These are phyloP conservation scores for Purpureocillium takamizusanense DNA, from an alignment of 2,329 filamentous ascomycete species.

Conservation along the genomic window DNA sequence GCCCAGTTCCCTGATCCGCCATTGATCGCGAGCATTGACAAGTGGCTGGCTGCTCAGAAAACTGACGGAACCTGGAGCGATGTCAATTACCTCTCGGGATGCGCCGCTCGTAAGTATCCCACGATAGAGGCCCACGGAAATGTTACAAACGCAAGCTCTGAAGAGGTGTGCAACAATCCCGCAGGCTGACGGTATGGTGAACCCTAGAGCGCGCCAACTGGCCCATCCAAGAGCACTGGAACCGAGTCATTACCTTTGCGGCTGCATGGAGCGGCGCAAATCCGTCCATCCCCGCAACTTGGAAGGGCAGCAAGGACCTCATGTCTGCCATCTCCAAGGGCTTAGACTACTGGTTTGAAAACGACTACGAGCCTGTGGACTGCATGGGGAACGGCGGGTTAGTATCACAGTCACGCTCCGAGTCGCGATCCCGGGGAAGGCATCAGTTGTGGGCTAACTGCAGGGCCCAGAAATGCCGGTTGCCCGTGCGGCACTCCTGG, in stretches of 20 bases:
- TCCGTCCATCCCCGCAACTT: constrained; percentile 6
- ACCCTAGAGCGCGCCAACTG: constrained; percentile 13
- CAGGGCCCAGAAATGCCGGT: neutral
- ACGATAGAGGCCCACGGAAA: no score
- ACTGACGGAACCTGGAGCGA: constrained; percentile 13
- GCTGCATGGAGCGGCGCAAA: constrained; percentile 15
- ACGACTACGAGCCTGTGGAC: constrained; percentile 10
- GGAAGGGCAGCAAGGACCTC: constrained; percentile 7
- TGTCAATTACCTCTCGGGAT: constrained; percentile 13
- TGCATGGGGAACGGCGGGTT: constrained; percentile 12
- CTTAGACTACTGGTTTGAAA: constrained; percentile 14
- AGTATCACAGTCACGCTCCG: no score
- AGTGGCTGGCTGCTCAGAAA: constrained; percentile 11
- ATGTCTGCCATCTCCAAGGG: constrained; percentile 9
- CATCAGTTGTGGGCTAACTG: no score
- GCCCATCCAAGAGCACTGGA: constrained; percentile 14
- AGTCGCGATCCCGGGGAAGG: no score
- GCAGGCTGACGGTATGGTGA: no score
- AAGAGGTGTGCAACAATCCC: no score
- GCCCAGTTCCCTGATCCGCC: constrained; percentile 12
- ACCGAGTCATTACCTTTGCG: constrained; percentile 11
- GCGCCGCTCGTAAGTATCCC: constrained; percentile 10
- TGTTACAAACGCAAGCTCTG: no score
- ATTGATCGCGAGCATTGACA: constrained; percentile 7
- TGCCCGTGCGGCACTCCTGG: constrained; percentile 4